A percentile compares a stretch with the other conserved stretches of the same genome.
These are phyloP conservation scores for Austroboletus novae-zelandiae DNA, from an alignment of 1,284 basidiomycete species.

Conservation along the genomic window DNA sequence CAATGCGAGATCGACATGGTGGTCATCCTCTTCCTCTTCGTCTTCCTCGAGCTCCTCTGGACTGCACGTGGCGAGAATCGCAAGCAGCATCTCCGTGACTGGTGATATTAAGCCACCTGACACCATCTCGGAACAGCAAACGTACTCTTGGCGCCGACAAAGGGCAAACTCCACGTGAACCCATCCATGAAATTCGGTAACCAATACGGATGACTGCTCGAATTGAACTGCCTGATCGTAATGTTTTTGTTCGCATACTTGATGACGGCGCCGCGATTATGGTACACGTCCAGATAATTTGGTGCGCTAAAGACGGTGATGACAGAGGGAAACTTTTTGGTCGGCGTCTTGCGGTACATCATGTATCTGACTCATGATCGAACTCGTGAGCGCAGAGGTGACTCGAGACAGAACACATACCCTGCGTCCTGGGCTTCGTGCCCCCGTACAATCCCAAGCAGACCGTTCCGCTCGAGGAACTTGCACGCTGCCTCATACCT, in stretches of 20 bases:
- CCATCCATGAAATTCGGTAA: slow-evolving; percentile 99
- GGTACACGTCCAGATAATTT: slow-evolving; percentile 86
- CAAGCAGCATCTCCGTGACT: slow-evolving; percentile 98
- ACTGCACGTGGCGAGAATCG: slow-evolving; percentile 91
- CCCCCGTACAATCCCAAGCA: slow-evolving; percentile 93
- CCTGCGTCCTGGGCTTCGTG: slow-evolving; percentile 99
- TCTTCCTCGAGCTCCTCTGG: slow-evolving; percentile 88
- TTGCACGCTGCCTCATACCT: slow-evolving; percentile 93
- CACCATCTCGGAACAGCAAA: not conserved
- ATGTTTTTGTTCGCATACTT: slow-evolving; percentile 99
- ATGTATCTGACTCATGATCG: slow-evolving; percentile 59
- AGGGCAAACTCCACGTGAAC: slow-evolving; percentile 98
- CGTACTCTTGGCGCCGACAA: slow-evolving; percentile 94
- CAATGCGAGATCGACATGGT: slow-evolving; percentile 34
- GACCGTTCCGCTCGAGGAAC: slow-evolving; percentile 90
- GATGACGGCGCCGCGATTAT: slow-evolving; percentile 89
- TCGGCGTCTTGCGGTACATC: slow-evolving; percentile 39
- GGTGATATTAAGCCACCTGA: not conserved
- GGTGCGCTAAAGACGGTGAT: slow-evolving; percentile 89
- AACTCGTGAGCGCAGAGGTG: slow-evolving; percentile 9
- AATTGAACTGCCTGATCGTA: slow-evolving; percentile 97
- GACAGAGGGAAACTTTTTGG: slow-evolving; percentile 67
- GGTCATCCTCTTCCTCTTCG: slow-evolving; percentile 39
- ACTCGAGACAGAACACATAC: slow-evolving; percentile 37
- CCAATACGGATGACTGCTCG: slow-evolving; percentile 87